These are phyloP conservation scores for Malus orientalis DNA, from an alignment of 306 rosid species.

Conservation along the genomic window DNA sequence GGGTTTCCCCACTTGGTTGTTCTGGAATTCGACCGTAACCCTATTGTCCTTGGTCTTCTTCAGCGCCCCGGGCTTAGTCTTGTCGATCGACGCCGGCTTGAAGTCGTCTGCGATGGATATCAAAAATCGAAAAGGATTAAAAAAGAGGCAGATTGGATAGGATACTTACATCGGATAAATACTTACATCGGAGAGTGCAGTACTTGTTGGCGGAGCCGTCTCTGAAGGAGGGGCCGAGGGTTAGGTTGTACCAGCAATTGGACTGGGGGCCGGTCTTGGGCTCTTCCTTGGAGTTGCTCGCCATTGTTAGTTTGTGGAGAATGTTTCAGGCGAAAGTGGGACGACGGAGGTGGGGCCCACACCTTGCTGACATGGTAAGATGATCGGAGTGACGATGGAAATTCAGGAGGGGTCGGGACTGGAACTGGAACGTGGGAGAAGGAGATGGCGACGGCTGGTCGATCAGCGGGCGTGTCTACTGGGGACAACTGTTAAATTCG, in stretches of 20 bases:
- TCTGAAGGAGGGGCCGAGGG: slow-evolving; percentile 79
- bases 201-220: slow-evolving; percentile 67
- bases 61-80: slow-evolving; percentile 60
- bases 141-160: neutral
- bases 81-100: slow-evolving; percentile 89
- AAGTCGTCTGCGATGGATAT: slow-evolving; percentile 55
- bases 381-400: neutral
- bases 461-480: neutral
- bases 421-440: no score
- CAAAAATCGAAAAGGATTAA: neutral
- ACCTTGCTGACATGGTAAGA: slow-evolving; percentile 12
- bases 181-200: slow-evolving; percentile 89
- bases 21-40: slow-evolving; percentile 76
- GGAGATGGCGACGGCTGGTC: neutral
- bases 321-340: neutral
- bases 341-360: neutral
- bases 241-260: slow-evolving; percentile 77
- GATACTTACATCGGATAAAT: neutral
- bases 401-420: neutral
- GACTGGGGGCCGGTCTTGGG: slow-evolving; percentile 74
- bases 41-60: slow-evolving; percentile 80
- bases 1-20: slow-evolving; percentile 82
- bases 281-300: slow-evolving; percentile 72
- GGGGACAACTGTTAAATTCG: neutral
- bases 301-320: slow-evolving; percentile 20